Evolutionary conservation across 495 filamentous ascomycete species (phyloP).

Genomic region (Aspergillus cavernicola): DNA sequence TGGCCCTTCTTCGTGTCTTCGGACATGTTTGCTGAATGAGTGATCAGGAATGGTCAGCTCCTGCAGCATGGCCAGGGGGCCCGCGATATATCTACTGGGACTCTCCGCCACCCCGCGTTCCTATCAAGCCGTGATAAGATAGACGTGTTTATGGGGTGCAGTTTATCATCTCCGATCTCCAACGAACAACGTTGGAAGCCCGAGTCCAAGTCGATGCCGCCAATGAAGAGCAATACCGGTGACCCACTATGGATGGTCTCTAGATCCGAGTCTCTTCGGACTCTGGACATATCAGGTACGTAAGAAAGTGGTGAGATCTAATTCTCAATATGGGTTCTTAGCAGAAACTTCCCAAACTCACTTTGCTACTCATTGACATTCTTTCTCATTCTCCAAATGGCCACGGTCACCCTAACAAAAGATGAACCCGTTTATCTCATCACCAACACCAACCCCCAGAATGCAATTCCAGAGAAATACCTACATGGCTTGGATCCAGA

Average conservation of each 20-base stretch:
- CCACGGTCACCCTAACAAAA: neutral
- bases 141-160: slow-evolving; percentile 1
- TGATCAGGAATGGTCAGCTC: too few relatives aligned
- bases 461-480: slow-evolving; percentile 17
- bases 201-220: too few relatives aligned
- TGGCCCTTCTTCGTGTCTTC: neutral
- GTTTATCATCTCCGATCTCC: neutral
- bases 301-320: too few relatives aligned
- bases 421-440: neutral
- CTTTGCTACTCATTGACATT: too few relatives aligned
- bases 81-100: too few relatives aligned
- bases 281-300: too few relatives aligned
- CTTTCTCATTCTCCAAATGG: neutral
- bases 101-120: neutral
- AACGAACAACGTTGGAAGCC: too few relatives aligned
- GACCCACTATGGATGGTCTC: neutral
- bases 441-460: neutral
- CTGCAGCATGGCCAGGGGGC: too few relatives aligned
- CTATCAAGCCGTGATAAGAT: neutral
- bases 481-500: slow-evolving; percentile 13
- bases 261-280: too few relatives aligned
- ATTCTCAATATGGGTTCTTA: too few relatives aligned
- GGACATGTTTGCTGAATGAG: neutral
- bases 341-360: too few relatives aligned
- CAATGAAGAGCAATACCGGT: slow-evolving; percentile 3